Conservation (phyloP, 2,329 filamentous ascomycete genomes). For the Ceratocystis destructans region DNA sequence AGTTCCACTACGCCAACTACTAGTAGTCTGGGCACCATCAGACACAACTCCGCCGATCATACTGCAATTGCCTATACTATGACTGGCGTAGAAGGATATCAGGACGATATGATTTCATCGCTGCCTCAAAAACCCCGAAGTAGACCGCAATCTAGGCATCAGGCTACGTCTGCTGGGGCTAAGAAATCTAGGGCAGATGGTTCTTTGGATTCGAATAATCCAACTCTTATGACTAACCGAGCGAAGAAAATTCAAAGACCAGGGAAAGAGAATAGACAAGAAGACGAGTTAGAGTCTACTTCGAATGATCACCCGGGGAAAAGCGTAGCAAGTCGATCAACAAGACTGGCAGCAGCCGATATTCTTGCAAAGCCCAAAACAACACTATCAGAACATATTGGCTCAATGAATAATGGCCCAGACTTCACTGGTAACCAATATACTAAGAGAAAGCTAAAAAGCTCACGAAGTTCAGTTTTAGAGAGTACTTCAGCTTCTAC, state of each 20-base stretch:
- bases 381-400: neutral
- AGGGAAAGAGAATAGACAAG: constrained; percentile 20
- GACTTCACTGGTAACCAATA: neutral
- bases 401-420: neutral
- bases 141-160: neutral
- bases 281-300: neutral
- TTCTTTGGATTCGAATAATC: neutral
- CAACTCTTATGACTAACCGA: constrained; percentile 18
- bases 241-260: neutral
- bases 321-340: neutral
- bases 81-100: neutral
- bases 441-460: neutral
- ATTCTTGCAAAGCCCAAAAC: neutral
- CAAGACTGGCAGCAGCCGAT: neutral
- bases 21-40: neutral
- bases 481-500: neutral
- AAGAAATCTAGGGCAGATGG: neutral
- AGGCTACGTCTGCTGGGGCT: neutral
- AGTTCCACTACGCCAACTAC: too few species aligned
- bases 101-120: neutral
- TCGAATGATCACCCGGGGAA: neutral
- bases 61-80: neutral
- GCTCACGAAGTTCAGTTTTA: neutral
- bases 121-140: neutral
- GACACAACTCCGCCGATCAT: neutral